Evolutionary conservation across 2,329 filamentous ascomycete genomes (phyloP), one percentile per base, ranked within the genome.

Genomic region (Pseudogymnoascus sp.): DNA sequence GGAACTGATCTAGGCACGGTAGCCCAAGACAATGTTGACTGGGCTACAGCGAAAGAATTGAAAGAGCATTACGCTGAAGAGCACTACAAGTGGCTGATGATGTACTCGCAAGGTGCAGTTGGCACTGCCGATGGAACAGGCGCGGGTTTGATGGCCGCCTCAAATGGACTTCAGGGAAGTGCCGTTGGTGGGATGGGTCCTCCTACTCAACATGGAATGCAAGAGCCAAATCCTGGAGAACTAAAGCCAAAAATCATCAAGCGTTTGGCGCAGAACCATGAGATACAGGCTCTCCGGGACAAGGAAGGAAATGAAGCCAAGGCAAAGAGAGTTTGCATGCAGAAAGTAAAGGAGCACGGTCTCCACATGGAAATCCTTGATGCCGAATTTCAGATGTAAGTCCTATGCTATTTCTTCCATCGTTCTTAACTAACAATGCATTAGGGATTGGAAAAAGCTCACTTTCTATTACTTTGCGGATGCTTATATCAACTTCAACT

Each of bases 381-480:
- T 76, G 95, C 95, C 4, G 95, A 99, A 74, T 99, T 97, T 73
- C 95, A 99, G 73, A 96, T 96, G 93, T 96, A 80, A 84, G 90
- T 82, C 16, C 67, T 63, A 61, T 35, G 23, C n/a, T 40, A 31
- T 40, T 59, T n/a, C 41, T 28, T 37, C 41, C 65, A 49, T 12
- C 40, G 61, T 18, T 55, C 16, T 9, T 62, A 8, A 6, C 59
- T 65, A 63, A 67, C 59, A 33, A 43, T 41, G 14, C 41, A 45
- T 2, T 69, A 97, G 93, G 88, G 95, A 99, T 74, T 97, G 92
- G 87, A 96, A 97, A 78, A 99, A 99, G 75, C 80, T 99, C 62
- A 99, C 96, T 0, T 97, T 97, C 77, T 99, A 97, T 79, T 99
- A 97, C 77, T 99, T 97, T 74, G 93, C 95, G 61, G 93, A 97